These are phyloP conservation scores for Thermomucor indicae-seudaticae DNA, from an alignment of 371 early-diverging fungal genomes.

Conservation along the genomic window DNA sequence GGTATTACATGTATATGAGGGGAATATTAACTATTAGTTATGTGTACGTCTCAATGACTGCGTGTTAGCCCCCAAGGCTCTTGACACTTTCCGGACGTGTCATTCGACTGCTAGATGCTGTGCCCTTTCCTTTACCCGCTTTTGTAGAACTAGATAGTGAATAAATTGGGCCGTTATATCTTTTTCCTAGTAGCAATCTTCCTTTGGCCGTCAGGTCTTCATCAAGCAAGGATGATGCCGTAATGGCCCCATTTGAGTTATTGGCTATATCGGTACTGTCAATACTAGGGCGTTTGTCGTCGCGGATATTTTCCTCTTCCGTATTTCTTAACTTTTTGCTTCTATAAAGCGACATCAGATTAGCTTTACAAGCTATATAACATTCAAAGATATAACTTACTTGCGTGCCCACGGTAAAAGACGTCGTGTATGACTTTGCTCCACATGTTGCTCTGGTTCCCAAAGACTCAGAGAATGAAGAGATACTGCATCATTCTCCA, in stretches of 20 bases:
- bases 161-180: slow-evolving; percentile 14
- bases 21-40: background rate
- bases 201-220: slow-evolving; percentile 21
- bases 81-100: background rate
- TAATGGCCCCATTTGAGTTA: no score
- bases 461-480: slow-evolving; percentile 11
- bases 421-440: slow-evolving; percentile 7
- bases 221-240: slow-evolving; percentile 3
- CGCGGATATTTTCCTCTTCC: background rate
- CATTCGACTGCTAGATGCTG: no score
- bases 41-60: no score
- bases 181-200: slow-evolving; percentile 15
- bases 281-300: slow-evolving; percentile 9
- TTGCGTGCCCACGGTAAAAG: slow-evolving; percentile 11
- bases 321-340: slow-evolving; percentile 7
- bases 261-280: slow-evolving; percentile 6
- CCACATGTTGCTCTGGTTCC: background rate
- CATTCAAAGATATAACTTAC: background rate
- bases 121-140: background rate
- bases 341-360: slow-evolving; percentile 3
- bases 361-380: background rate
- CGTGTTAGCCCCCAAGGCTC: background rate
- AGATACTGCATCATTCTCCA: slow-evolving; percentile 14
- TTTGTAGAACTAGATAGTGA: background rate
- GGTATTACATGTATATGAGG: background rate